A percentile compares a stretch with the other conserved stretches of the same genome.
Conservation (phyloP, 179 eudicot genomes). For the Pouteria campechiana region DNA sequence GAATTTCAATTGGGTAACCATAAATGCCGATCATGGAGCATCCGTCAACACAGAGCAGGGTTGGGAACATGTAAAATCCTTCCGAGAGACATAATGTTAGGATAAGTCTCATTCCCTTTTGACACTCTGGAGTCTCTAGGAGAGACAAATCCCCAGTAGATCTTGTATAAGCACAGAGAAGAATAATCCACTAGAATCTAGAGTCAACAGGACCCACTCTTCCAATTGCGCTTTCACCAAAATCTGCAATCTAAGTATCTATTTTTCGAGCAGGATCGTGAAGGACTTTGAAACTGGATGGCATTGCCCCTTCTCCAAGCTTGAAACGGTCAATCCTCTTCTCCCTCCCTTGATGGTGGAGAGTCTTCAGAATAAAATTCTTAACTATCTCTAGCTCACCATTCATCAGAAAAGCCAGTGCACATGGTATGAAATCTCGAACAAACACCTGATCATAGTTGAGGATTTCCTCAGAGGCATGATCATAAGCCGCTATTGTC, state of each 20-base stretch:
- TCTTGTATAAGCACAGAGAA: slow-evolving; percentile 77
- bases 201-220: slow-evolving; percentile 94
- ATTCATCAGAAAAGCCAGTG: slow-evolving; percentile 78
- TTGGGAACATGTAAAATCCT: slow-evolving; percentile 88
- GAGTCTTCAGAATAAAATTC: slow-evolving; percentile 67
- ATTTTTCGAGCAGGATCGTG: slow-evolving; percentile 55
- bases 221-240: slow-evolving; percentile 86
- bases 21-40: slow-evolving; percentile 86
- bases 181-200: slow-evolving; percentile 90
- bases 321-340: slow-evolving; percentile 72
- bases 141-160: slow-evolving; percentile 77
- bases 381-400: slow-evolving; percentile 83
- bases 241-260: slow-evolving; percentile 75
- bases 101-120: slow-evolving; percentile 73
- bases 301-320: slow-evolving; percentile 91
- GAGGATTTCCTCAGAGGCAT: slow-evolving; percentile 52
- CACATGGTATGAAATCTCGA: slow-evolving; percentile 89
- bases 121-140: slow-evolving; percentile 70
- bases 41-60: slow-evolving; percentile 81
- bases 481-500: slow-evolving; percentile 70
- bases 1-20: slow-evolving; percentile 87
- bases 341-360: slow-evolving; percentile 74
- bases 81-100: slow-evolving; percentile 70
- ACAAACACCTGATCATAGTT: slow-evolving; percentile 94
- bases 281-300: slow-evolving; percentile 87